Base-by-base conservation (phyloP, 371 early-diverging fungal genomes). In the Furculomyces boomerangus region DNA sequence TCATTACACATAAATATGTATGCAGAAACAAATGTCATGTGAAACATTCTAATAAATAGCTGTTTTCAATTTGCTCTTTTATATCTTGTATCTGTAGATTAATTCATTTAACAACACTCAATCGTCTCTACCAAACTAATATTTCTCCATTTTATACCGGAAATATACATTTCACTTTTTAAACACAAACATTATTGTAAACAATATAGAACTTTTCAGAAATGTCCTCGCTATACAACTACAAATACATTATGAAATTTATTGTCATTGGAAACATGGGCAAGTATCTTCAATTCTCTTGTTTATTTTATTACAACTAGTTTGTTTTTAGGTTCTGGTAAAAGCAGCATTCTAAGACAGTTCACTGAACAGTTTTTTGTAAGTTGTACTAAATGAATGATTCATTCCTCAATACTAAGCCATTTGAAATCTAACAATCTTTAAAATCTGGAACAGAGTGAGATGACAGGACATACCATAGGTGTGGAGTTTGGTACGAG, bases 401-500 rank as follows among this genome's bases (percentile, higher is more conserved):
- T 0, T 27, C 14, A 8, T 26, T 45, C 20, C 13, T 18, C 45
- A 29, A 24, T 55, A 27, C 30, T 32, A 26, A 35, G 25, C 39
- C n/a, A 27, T 22, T 18, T 18, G 16, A 20, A 1, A 43, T 16
- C 49, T 1, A 14, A 47, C 26, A 49, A 2, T 58, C 16, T 25
- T 22, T 35, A 24, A 27, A 1, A 2, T 41, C 13, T 26, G 8
- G 25, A 10, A 16, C 13, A 68, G 69, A 70, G 69, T 60, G 69
- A 68, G 41, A 61, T 62, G 55, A 69, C 65, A 43, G 65, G 62
- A 48, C 74, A 68, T 31, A 73, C 73, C 0, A 73, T 73, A 20
- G 73, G 75, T 27, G 74, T 74, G 31, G 74, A 74, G 56, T 73
- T 73, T 56, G 74, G 71, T 13, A 65, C 71, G 30, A 59, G 56